Evolutionary conservation across 2,329 filamentous ascomycete genomes (phyloP).

Genomic region (Graphium sp.): DNA sequence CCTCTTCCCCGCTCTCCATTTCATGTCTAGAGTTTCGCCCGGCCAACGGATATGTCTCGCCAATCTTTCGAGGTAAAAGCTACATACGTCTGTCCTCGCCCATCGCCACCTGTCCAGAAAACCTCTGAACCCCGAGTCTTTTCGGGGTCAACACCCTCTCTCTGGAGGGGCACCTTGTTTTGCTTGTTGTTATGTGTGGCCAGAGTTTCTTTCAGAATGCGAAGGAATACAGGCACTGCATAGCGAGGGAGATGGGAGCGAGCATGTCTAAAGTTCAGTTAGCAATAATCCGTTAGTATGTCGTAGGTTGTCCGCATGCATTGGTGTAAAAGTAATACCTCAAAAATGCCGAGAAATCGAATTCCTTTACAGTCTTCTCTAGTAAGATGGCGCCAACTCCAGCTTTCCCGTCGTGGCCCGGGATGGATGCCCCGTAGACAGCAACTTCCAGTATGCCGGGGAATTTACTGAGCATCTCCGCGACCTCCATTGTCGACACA

Average conservation of each 20-base stretch:
- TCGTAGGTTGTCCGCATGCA: constrained; percentile 20
- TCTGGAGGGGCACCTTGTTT: constrained; percentile 57
- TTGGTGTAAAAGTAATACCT: no score
- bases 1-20: no score
- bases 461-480: constrained; percentile 41
- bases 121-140: constrained; percentile 21
- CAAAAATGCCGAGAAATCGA: no score
- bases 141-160: constrained; percentile 54
- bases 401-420: constrained; percentile 50
- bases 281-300: constrained; percentile 36
- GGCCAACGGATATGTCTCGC: constrained; percentile 47
- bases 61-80: constrained; percentile 53
- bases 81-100: no score
- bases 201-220: constrained; percentile 43
- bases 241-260: constrained; percentile 60
- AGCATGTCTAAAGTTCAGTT: constrained; percentile 33
- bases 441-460: constrained; percentile 47
- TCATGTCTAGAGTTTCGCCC: constrained; percentile 59
- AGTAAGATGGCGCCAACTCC: constrained; percentile 48
- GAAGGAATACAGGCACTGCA: constrained; percentile 62
- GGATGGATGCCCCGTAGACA: constrained; percentile 51
- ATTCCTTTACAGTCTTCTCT: no score
- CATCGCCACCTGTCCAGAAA: constrained; percentile 45
- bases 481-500: constrained; percentile 49
- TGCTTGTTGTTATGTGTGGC: constrained; percentile 80